phyloP scores from a whole-genome alignment of 768 basidiomycete species.

The Pilatotrama ljubarskyi region DNA sequence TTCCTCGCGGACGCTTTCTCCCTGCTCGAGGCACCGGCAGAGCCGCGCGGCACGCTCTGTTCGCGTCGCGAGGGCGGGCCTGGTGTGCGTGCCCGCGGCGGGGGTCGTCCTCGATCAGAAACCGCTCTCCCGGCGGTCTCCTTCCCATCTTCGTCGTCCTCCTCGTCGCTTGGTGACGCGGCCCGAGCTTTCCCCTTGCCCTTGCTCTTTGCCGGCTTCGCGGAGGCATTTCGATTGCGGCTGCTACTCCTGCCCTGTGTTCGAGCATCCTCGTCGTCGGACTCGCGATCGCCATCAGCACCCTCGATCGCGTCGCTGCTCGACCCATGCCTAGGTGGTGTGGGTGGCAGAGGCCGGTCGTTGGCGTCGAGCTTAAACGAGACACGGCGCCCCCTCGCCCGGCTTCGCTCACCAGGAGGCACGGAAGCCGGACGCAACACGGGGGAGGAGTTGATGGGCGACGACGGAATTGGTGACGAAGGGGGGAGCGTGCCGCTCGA shows the following conservation, averaged over 20 bases:
- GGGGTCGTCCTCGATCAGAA: not conserved
- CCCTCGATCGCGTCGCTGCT: not conserved
- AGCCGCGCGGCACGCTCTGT: conserved; percentile 7
- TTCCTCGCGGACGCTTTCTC: not conserved
- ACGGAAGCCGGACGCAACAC: conserved; percentile 18
- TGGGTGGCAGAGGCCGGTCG: conserved; percentile 18
- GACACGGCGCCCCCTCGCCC: conserved; percentile 54
- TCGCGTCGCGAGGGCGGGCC: conserved; percentile 22
- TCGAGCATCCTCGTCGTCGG: not conserved
- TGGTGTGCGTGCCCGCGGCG: conserved; percentile 21
- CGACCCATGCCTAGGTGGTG: conserved; percentile 2
- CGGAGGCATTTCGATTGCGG: not conserved
- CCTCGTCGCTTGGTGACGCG: conserved; percentile 6
- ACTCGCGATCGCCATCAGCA: not conserved
- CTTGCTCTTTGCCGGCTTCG: conserved; percentile 4
- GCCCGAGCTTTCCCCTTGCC: conserved; percentile 19
- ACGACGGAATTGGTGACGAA: conserved; percentile 46
- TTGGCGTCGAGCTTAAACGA: conserved; percentile 49
- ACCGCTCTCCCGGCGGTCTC: not conserved
- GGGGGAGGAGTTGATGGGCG: conserved; percentile 32
- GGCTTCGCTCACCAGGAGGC: conserved; percentile 45
- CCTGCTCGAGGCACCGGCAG: not conserved
- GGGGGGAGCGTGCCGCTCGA: conserved; percentile 53
- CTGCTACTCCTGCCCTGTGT: not conserved
- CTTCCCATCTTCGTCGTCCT: conserved; percentile 4